Percentiles rank a stretch among this genome's conserved stretches.
These are phyloP conservation scores for Pachyrhizus erosus DNA, from an alignment of 306 rosid species.

Conservation along the genomic window DNA sequence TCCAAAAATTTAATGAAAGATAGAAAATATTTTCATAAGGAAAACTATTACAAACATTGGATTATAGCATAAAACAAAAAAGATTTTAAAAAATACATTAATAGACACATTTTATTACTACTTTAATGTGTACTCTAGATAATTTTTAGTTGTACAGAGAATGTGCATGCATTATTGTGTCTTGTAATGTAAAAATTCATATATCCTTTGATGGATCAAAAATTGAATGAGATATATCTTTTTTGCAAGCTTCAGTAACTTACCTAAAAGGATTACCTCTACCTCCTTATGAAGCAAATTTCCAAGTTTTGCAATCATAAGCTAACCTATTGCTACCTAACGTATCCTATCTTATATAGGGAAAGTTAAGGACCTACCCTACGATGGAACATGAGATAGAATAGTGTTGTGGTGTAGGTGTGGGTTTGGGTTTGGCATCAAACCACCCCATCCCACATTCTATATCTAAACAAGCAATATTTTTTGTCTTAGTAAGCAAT, in stretches of 20 bases:
- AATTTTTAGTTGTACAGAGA: background rate
- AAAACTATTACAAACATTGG: slow-evolving; percentile 6
- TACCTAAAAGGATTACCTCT: slow-evolving; percentile 9
- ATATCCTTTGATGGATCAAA: no score
- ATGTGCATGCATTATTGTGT: background rate
- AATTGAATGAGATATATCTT: no score
- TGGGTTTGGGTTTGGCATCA: background rate
- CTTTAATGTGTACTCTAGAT: background rate
- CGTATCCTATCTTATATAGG: background rate
- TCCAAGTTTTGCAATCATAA: background rate
- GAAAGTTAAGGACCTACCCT: no score
- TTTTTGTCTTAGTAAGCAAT: background rate
- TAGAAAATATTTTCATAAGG: slow-evolving; percentile 1
- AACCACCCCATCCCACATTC: background rate
- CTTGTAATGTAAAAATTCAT: background rate
- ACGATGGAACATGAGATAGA: no score
- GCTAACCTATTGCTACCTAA: background rate
- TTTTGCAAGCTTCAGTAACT: slow-evolving; percentile 5
- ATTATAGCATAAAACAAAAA: slow-evolving; percentile 11
- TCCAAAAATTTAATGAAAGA: background rate
- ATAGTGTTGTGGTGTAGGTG: no score
- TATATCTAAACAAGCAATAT: background rate
- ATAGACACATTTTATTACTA: background rate
- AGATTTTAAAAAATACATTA: background rate
- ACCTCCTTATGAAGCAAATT: slow-evolving; percentile 4